Base-by-base conservation (phyloP, 139 green algal species). In the Chlamydomonas incerta region DNA sequence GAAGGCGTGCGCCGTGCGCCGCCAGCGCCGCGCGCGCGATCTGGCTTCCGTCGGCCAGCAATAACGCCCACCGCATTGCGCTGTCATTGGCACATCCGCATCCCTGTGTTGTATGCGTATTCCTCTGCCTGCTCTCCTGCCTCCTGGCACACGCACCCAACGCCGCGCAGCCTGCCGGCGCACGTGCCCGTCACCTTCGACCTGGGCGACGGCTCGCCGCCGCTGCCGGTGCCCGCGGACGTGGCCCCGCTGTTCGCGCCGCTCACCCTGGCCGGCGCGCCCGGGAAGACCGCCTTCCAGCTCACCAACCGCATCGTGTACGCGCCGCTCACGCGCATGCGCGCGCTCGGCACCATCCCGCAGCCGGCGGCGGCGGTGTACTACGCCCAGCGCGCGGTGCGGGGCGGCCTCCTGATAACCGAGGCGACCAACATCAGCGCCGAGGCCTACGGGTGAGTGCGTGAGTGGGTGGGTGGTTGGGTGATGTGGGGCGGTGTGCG, bases 301-400 rank as follows among this genome's bases (percentile, higher is more conserved):
- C 90, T 97, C 29, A 58, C 80, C 57, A 91, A 95, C 86, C 88
- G 95, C 75, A 91, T 98, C 18, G 94, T 95, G 13, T 94, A 93
- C 31, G 91, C 41, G 41, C 41, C 41, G 41, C 41, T 50, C 41
- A 50, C 41, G 41, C 41, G 41, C 41, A 50, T 50, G 41, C 41
- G 41, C 6, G 41, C 41, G 6, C 5, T 8, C 41, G 41, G 41
- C 41, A 50, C 41, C 41, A 50, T 50, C 41, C 41, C 41, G 41
- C 41, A 50, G 41, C 41, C 41, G 41, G 8, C 41, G 6, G 41
- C 41, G 6, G 41, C 41, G 41, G 41, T 50, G 41, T 87, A 87
- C 62, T 83, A 96, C 76, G 72, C 69, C 9, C 93, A 97, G 88
- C 88, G 94, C 15, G 88, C 91, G 15, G 86, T 87, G 34, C 41